Conservation (phyloP, 2,329 filamentous ascomycete species). For the Didymella segeticola region DNA sequence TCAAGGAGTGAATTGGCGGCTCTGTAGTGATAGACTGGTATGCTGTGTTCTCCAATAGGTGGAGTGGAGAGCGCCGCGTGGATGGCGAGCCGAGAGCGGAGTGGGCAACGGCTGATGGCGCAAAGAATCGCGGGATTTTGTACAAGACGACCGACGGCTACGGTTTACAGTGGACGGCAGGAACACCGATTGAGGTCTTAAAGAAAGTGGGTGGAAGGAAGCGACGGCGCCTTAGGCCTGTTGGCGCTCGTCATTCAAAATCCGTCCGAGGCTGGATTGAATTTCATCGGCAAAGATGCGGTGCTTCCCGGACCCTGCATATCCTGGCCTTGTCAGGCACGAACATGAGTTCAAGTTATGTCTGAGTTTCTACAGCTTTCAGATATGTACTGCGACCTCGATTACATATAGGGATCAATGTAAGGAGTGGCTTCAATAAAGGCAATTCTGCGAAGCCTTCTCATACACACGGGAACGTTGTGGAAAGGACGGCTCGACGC, state of each 20-base stretch:
- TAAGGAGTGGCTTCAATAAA: neutral
- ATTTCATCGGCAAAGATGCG: slow-evolving; percentile 1
- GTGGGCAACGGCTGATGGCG: slow-evolving; percentile 6
- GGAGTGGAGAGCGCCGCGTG: slow-evolving; percentile 14
- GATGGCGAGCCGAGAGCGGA: slow-evolving; percentile 13
- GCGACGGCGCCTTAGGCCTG: slow-evolving; percentile 10
- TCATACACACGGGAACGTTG: neutral
- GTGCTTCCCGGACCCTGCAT: slow-evolving; percentile 12
- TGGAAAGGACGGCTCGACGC: slow-evolving; percentile 9
- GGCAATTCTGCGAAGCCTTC: neutral
- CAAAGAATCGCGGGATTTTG: slow-evolving; percentile 3
- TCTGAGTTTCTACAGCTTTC: slow-evolving; percentile 1
- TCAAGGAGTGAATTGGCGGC: slow-evolving; percentile 11
- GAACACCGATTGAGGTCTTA: slow-evolving; percentile 5
- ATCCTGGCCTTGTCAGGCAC: slow-evolving; percentile 7
- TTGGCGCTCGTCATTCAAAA: slow-evolving; percentile 19
- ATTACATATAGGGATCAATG: neutral
- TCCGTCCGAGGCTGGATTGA: slow-evolving; percentile 14
- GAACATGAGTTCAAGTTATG: slow-evolving; percentile 10
- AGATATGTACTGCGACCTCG: neutral
- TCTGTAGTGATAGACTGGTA: slow-evolving; percentile 7
- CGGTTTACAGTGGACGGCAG: slow-evolving; percentile 1
- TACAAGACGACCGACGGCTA: slow-evolving; percentile 8
- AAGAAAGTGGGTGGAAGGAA: slow-evolving; percentile 13
- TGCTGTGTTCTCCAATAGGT: slow-evolving; percentile 15